Percentiles rank a stretch among this genome's conserved stretches.
These are phyloP conservation scores for Poa annua DNA, from an alignment of 176 grass and related monocot genomes.

Conservation along the genomic window DNA sequence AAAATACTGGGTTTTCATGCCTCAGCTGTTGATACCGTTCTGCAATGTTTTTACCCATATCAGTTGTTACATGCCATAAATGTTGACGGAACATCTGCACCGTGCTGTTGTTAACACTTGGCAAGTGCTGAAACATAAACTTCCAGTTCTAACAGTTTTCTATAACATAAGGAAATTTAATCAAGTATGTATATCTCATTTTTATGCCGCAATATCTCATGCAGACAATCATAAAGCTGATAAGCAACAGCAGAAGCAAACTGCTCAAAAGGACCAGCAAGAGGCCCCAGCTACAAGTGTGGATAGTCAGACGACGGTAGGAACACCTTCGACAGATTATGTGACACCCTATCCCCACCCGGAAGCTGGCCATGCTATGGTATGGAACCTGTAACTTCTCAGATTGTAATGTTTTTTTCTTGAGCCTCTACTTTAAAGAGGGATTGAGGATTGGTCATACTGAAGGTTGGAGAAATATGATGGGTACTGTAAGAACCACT, in stretches of 20 bases:
- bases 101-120: background rate
- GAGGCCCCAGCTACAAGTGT: constrained; percentile 45
- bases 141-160: background rate
- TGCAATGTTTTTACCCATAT: background rate
- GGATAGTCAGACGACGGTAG: constrained; percentile 51
- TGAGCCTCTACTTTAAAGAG: constrained; percentile 5
- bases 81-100: constrained; percentile 1
- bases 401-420: constrained; percentile 7
- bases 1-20: background rate
- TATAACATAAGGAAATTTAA: constrained; percentile 3
- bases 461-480: constrained; percentile 26
- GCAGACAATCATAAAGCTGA: constrained; percentile 44
- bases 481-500: background rate
- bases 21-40: background rate
- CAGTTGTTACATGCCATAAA: background rate
- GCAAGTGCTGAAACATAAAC: background rate
- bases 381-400: constrained; percentile 27
- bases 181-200: background rate
- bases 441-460: constrained; percentile 12
- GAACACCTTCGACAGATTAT: constrained; percentile 55
- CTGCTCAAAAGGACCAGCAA: constrained; percentile 44
- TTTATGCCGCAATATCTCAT: background rate
- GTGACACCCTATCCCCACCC: constrained; percentile 49
- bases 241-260: constrained; percentile 47
- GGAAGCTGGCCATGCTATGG: constrained; percentile 51